Base-by-base conservation (phyloP, 495 filamentous ascomycete species). In the Tuber indicum region DNA sequence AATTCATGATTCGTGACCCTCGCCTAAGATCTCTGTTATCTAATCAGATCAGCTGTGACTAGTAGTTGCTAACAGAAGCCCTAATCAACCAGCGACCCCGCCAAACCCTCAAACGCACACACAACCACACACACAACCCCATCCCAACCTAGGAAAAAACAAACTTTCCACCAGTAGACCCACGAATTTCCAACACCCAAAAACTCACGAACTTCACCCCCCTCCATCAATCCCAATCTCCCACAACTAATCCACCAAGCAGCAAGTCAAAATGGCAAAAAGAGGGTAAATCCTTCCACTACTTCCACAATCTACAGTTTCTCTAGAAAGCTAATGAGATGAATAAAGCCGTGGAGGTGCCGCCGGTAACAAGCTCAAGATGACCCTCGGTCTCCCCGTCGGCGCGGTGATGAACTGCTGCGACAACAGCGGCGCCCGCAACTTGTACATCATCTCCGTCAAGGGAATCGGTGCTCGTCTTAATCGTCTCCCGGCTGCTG, bases 371-470 rank as follows among this genome's bases (percentile, higher is more conserved):
- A 99, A 99, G 92, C 91, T 99, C 81, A 99, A 97, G 92, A 99
- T 99, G 96, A 97, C 96, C 86, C 93, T 99, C 87, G 96, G 92
- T 97, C 93, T 99, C 84, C 96, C 96, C 86, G 92, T 94, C 86
- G 94, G 94, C 86, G 94, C 94, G 84, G 93, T 97, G 84, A 93
- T 95, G 90, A 96, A 94, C 89, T 97, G 93, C 92, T 91, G 90
- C 87, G 96, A 99, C 89, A 97, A 98, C 91, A 96, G 93, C 84
- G 96, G 96, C 86, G 96, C 96, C 79, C 94, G 96, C 81, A 98
- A 98, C 88, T 90, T 99, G 80, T 99, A 98, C 92, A 98, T 99
- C 91, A 98, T 99, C 88, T 96, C 96, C 85, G 96, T 99, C 87
- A 97, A 96, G 90, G 96, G 96, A 89, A 94, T 96, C 85, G 96